These are phyloP conservation scores for Vitis rupestris DNA, from an alignment of 164 flowering plant species.

Conservation along the genomic window DNA sequence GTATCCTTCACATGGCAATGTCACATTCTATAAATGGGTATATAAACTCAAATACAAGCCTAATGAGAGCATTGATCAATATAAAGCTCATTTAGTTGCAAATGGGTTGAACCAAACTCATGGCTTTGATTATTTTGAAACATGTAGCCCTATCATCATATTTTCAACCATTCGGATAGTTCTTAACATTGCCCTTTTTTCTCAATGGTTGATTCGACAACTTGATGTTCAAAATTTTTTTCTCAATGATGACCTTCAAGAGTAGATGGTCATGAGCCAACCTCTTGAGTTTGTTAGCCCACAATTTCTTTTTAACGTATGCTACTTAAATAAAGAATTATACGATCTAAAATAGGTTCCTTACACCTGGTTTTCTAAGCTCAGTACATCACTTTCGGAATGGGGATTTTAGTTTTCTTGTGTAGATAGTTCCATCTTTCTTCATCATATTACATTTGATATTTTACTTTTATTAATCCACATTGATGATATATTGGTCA, in stretches of 20 bases:
- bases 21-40: no score
- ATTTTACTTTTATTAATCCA: not conserved
- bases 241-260: not conserved
- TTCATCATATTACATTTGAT: not conserved
- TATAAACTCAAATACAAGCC: no score
- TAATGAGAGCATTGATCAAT: no score
- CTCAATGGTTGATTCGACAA: conserved; percentile 1
- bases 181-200: not conserved
- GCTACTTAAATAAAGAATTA: not conserved
- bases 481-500: not conserved
- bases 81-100: no score
- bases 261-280: conserved; percentile 1
- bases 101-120: no score
- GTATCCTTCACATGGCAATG: no score
- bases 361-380: conserved; percentile 3
- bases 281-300: not conserved
- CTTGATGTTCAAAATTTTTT: conserved; percentile 4
- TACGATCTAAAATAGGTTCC: conserved; percentile 14
- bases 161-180: conserved; percentile 2
- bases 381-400: not conserved
- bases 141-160: conserved; percentile 6
- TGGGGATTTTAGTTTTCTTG: not conserved
- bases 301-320: not conserved
- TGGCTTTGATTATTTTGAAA: conserved; percentile 4
- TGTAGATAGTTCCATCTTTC: not conserved